Evolutionary conservation across 2,329 filamentous ascomycete genomes (phyloP), one percentile per base, ranked within the genome.

Genomic region (Colletotrichum tanaceti): DNA sequence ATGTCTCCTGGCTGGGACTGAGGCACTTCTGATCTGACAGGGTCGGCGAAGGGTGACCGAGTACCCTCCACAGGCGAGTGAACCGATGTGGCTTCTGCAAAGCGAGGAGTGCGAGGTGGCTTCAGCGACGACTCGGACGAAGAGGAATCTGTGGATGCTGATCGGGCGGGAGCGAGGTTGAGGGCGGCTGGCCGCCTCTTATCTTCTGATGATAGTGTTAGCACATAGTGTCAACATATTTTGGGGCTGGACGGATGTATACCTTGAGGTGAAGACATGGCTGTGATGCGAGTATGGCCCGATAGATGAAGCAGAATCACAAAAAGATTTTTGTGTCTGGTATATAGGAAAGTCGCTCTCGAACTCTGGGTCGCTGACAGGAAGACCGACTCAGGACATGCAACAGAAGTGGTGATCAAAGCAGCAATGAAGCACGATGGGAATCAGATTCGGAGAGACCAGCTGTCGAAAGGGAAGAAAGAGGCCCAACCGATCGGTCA

Each of bases 1-100:
- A 97, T 88, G 81, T 97, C 94, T 68, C 90, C 92, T 39, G 94
- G 92, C 77, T 93, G 91, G 62, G 90, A 83, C 77, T 91, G 87
- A 61, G 87, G 83, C 73, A 84, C 81, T 77, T 87, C 83, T 50
- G 85, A 85, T 71, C 81, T 83, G 49, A 87, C 85, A 55, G 86
- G 84, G 71, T 90, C 86, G 73, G 84, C 83, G 74, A 92, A 91
- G 10, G 89, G 88, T 39, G 85, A 84, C 66, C 78, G 78, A 57
- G 81, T 70, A 64, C 74, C 82, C 70, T 94, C 91, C 75, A 93
- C 83, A 49, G 92, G 92, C 54, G 92, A 94, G 82, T 94, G 85
- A 59, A 94, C 89, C 35, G 91, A 87, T 38, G 92, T 95, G 52
- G 91, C 92, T 83, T 94, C 92, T 63, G 91, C 91, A 76, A 95